phyloP scores from a whole-genome alignment of 345 rosid species.

The Lepidium didymum region DNA sequence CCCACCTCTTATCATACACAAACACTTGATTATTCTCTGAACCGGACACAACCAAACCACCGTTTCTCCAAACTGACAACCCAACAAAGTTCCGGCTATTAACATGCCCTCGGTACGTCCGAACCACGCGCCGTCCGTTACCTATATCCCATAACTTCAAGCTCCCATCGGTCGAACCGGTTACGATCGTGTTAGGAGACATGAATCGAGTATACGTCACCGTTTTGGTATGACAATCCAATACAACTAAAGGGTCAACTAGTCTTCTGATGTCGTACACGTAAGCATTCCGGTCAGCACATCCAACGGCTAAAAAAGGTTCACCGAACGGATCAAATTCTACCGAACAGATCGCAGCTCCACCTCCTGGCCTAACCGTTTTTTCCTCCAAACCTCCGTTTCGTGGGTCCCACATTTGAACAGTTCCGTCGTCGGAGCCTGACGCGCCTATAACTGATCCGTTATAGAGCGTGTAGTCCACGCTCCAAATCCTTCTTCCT shows the following conservation, averaged over 20 bases:
- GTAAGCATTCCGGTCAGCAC: conserved; percentile 66
- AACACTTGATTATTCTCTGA: conserved; percentile 69
- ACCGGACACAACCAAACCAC: conserved; percentile 73
- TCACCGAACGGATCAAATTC: conserved; percentile 69
- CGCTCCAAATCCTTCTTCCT: conserved; percentile 85
- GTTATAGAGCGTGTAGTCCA: conserved; percentile 49
- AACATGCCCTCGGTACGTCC: conserved; percentile 65
- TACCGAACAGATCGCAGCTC: conserved; percentile 56
- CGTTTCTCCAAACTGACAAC: conserved; percentile 65
- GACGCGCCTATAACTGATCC: conserved; percentile 65
- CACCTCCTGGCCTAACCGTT: conserved; percentile 41
- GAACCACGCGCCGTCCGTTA: conserved; percentile 19
- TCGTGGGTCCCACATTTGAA: conserved; percentile 85
- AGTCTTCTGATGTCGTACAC: conserved; percentile 55
- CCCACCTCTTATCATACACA: conserved; percentile 79
- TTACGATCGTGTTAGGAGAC: conserved; percentile 31
- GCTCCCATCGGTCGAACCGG: conserved; percentile 69
- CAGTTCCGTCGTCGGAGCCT: conserved; percentile 82
- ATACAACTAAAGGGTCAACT: conserved; percentile 34
- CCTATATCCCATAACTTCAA: conserved; percentile 54
- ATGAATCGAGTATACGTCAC: conserved; percentile 64
- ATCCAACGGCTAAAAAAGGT: conserved; percentile 50
- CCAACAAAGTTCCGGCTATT: conserved; percentile 74
- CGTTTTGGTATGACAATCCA: conserved; percentile 63
- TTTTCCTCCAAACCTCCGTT: conserved; percentile 39